phyloP scores from a whole-genome alignment of 805 yeast genomes.

The Barnettozyma populi region DNA sequence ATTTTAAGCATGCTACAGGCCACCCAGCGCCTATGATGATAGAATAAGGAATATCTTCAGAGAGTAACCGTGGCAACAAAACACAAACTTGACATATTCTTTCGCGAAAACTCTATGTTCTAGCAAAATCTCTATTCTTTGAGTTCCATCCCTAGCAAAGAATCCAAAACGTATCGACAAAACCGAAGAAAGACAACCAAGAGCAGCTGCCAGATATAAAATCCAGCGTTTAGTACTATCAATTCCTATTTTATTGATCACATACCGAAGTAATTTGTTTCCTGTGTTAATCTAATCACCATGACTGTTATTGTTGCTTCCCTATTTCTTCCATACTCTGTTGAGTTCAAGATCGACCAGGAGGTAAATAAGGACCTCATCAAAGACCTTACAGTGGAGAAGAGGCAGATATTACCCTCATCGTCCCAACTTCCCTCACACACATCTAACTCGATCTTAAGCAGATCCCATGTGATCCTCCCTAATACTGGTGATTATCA shows the following conservation, averaged over 20 bases:
- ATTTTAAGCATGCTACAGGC: too few relatives aligned
- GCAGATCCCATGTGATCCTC: slow-evolving; percentile 16
- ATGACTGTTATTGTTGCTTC: slow-evolving; percentile 73
- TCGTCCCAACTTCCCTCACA: neutral
- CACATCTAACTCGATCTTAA: slow-evolving; percentile 14
- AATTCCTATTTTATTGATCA: neutral
- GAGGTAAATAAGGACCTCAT: slow-evolving; percentile 23
- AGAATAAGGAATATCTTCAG: too few relatives aligned
- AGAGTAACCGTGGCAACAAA: neutral
- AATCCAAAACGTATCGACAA: too few relatives aligned
- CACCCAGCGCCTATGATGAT: too few relatives aligned
- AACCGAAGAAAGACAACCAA: too few relatives aligned
- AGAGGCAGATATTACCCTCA: slow-evolving; percentile 5
- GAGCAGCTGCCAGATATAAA: too few relatives aligned
- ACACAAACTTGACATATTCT: neutral
- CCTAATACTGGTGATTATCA: slow-evolving; percentile 2
- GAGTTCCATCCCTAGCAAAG: too few relatives aligned
- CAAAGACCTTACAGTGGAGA: slow-evolving; percentile 25
- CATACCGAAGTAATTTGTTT: neutral
- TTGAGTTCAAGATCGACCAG: slow-evolving; percentile 42
- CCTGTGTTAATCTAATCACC: neutral
- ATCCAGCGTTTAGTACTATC: too few relatives aligned
- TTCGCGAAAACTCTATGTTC: neutral
- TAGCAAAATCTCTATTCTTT: neutral
- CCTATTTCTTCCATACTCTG: slow-evolving; percentile 70